Base-by-base conservation (phyloP, 192 early-diverging fungal species). In the Geranomyces variabilis region DNA sequence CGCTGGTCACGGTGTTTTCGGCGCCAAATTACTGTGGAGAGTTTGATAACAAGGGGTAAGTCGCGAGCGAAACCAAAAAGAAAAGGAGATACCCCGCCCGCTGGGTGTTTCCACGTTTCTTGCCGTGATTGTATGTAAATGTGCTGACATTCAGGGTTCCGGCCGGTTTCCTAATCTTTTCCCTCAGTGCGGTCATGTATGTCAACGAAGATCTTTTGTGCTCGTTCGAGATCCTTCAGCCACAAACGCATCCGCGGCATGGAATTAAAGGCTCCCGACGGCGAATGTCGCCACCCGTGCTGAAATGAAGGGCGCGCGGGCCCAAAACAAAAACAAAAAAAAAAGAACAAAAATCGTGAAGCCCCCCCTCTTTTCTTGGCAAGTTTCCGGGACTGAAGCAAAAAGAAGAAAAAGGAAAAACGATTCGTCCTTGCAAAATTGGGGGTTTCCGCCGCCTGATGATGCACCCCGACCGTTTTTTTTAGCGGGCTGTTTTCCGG, bases 11-110 rank as follows among this genome's bases (percentile, higher is more conserved):
- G 5, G 85, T 97, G 9, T 97, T 97, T 68, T 93, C 92, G 5
- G 96, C 96, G 13, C 94, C 96, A 45, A 96, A 98, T 78, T 96
- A 96, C 78, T 98, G 96, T 64, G 63, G 94, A 66, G 96, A 98
- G 83, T 98, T 98, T 81, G 94, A 83, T 49, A 83, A 83, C 51
- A 83, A 83, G 57, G 81, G 71, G 75, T 76, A 66, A 41, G 36
- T 41, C n/a, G n/a, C n/a, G n/a, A n/a, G n/a, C n/a, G 10, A 41
- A 41, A 41, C 36, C 36, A 41, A 41, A 41, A 10, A 41, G 10
- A 10, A 41, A 41, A 41, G n/a, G n/a, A n/a, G n/a, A n/a, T n/a
- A 41, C 3, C 10, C 36, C 36, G 10, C 36, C 5, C 36, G 36
- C 10, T 41, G 36, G n/a, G 3, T 41, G 10, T 41, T 41, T 41